A percentile compares a stretch with the other conserved stretches of the same genome.
Evolutionary conservation across 2,329 filamentous ascomycete genomes (phyloP).

Genomic region (Cytospora schulzeri): DNA sequence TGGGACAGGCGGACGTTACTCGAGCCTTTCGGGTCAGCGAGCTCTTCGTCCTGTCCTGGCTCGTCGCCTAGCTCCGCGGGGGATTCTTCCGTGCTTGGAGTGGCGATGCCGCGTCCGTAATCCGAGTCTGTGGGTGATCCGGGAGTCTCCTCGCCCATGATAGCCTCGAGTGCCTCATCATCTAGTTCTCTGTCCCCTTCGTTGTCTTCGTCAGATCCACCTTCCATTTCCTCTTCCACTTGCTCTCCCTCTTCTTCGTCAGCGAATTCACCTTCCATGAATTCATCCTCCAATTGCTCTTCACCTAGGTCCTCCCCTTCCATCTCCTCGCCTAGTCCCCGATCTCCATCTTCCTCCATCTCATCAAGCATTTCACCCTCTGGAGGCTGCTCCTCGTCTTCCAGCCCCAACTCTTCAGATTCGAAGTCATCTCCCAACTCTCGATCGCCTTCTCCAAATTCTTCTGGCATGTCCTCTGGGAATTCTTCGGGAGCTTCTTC

Average conservation of each 20-base stretch:
- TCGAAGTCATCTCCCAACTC: background rate
- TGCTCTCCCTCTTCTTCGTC: background rate
- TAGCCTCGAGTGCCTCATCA: background rate
- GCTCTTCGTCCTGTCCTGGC: background rate
- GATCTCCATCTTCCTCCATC: background rate
- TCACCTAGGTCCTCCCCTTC: background rate
- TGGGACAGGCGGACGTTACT: conserved; percentile 16
- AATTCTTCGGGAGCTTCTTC: background rate
- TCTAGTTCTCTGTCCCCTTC: conserved; percentile 1
- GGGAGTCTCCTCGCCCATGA: conserved; percentile 5
- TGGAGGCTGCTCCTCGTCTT: background rate
- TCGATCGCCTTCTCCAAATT: background rate
- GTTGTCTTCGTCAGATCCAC: background rate
- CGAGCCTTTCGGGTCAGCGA: background rate
- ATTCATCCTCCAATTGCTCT: background rate
- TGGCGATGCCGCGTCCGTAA: conserved; percentile 3
- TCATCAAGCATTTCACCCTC: background rate
- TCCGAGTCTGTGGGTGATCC: conserved; percentile 20
- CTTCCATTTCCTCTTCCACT: background rate
- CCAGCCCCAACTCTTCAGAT: background rate
- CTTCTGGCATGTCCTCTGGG: background rate
- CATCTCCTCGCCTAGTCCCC: background rate
- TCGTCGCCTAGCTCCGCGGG: background rate
- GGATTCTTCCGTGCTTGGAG: background rate
- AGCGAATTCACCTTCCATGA: background rate